These are phyloP conservation scores for Fragosphaeria purpurea DNA, from an alignment of 2,329 filamentous ascomycete genomes.

Conservation along the genomic window DNA sequence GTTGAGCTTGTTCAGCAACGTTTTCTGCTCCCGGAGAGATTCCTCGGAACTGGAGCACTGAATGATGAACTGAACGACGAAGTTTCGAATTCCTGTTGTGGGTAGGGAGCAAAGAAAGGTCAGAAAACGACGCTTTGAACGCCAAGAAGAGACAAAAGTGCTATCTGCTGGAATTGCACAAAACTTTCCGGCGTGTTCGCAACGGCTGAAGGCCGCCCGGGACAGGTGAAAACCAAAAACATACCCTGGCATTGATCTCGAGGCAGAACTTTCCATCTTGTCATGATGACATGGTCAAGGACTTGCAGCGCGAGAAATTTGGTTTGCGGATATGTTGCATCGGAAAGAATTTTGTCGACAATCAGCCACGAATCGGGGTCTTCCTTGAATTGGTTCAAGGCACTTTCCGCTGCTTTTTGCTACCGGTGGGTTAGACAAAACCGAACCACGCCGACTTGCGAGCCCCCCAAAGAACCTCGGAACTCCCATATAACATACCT, in stretches of 20 bases:
- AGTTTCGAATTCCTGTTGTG: conserved; percentile 81
- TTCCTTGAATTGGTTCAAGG: conserved; percentile 98
- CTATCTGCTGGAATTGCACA: no score
- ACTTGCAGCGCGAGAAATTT: conserved; percentile 97
- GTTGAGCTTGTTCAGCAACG: conserved; percentile 95
- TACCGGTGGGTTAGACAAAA: conserved; percentile 30
- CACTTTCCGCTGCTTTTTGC: conserved; percentile 94
- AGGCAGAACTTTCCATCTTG: conserved; percentile 95
- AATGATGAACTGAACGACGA: conserved; percentile 97
- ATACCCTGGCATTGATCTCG: conserved; percentile 88
- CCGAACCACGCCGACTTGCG: no score
- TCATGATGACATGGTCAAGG: conserved; percentile 96
- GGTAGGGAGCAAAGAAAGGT: no score
- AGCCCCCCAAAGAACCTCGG: no score
- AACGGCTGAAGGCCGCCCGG: background rate
- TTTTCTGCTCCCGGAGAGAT: conserved; percentile 70
- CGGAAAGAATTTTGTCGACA: conserved; percentile 92
- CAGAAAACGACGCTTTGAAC: no score
- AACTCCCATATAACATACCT: conserved; percentile 46
- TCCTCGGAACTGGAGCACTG: conserved; percentile 87
- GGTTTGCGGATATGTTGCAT: conserved; percentile 87
- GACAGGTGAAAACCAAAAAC: conserved; percentile 14
- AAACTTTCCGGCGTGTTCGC: background rate
- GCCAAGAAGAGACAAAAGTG: conserved; percentile 12
- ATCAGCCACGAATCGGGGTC: conserved; percentile 96